Evolutionary conservation across 2,329 filamentous ascomycete species (phyloP), one percentile per base, ranked within the genome.

Genomic region (Fusarium pseudoanthophilum): DNA sequence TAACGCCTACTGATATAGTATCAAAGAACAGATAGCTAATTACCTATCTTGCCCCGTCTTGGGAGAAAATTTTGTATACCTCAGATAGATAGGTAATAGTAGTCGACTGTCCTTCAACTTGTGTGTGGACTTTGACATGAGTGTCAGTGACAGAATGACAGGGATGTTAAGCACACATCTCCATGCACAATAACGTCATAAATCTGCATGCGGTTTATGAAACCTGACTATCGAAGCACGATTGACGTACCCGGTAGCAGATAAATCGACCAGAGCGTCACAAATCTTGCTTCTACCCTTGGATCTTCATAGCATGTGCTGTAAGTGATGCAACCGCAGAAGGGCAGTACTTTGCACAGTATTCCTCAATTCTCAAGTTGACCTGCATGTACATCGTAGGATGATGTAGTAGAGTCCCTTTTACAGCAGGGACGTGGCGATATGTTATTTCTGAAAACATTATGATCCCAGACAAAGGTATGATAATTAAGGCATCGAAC

Each of bases 171-270:
- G 7, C 32, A 36, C 18, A 37, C 45, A 37, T 65, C 40, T 32
- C 28, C 48, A 73, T 73, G 70, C 71, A 71, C n/a, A 49, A 74
- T 67, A 64, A 71, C 71, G 71, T 73, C 71, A 73, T 73, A 57
- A 61, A 57, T 45, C 65, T 57, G 53, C 61, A 62, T 45, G 32
- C 36, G 34, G 63, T 45, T 65, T 59, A 49, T 70, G 52, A 65
- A 71, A 63, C 61, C 52, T 73, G 70, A 49, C 57, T 60, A 32
- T 52, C 32, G 30, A 70, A 61, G 32, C 52, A 55, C 20, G 48
- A 73, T 73, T 71, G 66, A 67, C 71, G 48, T 32, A 61, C 55
- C 24, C 26, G n/a, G 61, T 49, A 67, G 28, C 61, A 58, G 55
- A 24, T 40, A 71, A 34, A 61, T 28, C 16, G 42, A 34, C 51